Evolutionary conservation across 768 basidiomycete genomes (phyloP).

Genomic region (Amylocystis lapponica): DNA sequence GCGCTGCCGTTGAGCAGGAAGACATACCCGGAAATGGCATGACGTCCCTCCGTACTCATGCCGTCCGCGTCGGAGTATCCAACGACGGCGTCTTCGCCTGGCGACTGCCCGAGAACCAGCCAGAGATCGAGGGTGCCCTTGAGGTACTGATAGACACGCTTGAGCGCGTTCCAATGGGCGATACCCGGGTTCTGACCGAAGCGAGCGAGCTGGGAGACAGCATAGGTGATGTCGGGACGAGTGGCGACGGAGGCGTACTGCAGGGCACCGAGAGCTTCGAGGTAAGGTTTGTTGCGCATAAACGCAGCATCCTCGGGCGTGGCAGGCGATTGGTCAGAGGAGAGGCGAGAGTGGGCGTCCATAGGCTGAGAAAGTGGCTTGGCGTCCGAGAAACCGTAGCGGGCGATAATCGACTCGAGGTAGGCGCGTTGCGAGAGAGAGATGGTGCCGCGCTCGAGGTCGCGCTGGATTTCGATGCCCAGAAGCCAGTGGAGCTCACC

Average conservation of each 20-base stretch:
- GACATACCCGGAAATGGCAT: constrained; percentile 25
- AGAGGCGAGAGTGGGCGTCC: constrained; percentile 9
- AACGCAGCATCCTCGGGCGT: constrained; percentile 1
- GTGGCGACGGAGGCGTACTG: constrained; percentile 24
- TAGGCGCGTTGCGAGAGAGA: constrained; percentile 18
- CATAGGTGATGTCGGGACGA: constrained; percentile 30
- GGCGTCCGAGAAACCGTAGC: constrained; percentile 18
- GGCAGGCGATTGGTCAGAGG: constrained; percentile 1
- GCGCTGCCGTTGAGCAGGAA: constrained; percentile 29
- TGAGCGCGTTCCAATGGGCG: constrained; percentile 22
- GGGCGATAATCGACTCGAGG: constrained; percentile 13
- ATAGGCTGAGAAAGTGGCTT: constrained; percentile 18
- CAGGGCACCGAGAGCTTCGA: constrained; percentile 22
- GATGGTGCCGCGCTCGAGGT: constrained; percentile 10
- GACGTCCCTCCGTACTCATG: background rate
- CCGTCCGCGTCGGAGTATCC: constrained; percentile 12
- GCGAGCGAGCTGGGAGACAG: constrained; percentile 23
- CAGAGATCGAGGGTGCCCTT: constrained; percentile 16
- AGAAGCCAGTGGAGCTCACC: constrained; percentile 13
- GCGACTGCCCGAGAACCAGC: constrained; percentile 8
- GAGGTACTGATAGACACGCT: constrained; percentile 23
- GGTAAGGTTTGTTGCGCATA: constrained; percentile 10
- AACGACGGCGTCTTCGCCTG: constrained; percentile 4
- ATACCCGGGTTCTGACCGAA: constrained; percentile 15
- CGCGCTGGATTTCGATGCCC: constrained; percentile 17